Conservation (phyloP, 148 eudicot genomes). For the Salicornia ramosissima region DNA sequence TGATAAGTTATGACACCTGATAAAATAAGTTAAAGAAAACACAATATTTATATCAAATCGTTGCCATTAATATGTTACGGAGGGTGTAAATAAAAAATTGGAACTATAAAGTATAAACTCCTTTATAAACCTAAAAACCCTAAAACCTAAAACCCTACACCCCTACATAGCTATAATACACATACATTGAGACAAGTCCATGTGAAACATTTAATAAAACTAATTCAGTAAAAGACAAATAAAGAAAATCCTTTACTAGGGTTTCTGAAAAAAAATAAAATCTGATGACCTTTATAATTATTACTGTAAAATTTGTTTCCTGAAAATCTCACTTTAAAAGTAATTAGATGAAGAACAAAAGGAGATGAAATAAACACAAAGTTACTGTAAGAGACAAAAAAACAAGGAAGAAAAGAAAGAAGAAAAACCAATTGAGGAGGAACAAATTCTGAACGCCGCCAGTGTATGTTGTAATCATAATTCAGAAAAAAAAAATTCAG, state of each 20-base stretch:
- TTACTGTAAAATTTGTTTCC: background rate
- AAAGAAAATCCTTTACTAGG: background rate
- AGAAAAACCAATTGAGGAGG: conserved; percentile 30
- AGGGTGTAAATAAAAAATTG: too few relatives aligned
- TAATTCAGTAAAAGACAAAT: too few relatives aligned
- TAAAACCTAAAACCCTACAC: background rate
- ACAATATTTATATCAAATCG: too few relatives aligned
- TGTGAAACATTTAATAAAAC: conserved; percentile 3
- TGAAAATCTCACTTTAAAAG: background rate
- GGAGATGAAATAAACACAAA: background rate
- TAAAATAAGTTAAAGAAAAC: too few relatives aligned
- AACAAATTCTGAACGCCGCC: conserved; percentile 59
- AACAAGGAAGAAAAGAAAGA: background rate
- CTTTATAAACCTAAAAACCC: too few relatives aligned
- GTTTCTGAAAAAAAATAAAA: background rate
- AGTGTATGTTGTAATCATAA: conserved; percentile 36
- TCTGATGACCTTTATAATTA: too few relatives aligned
- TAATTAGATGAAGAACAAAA: background rate
- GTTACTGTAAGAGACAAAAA: background rate
- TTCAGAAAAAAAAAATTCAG: too few relatives aligned
- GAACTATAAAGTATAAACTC: too few relatives aligned
- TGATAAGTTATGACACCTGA: too few relatives aligned
- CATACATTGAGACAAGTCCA: conserved; percentile 1
- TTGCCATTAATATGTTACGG: too few relatives aligned
- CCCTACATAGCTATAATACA: background rate